phyloP scores from a whole-genome alignment of 2,329 filamentous ascomycete genomes.

The Diaporthe vaccinii region DNA sequence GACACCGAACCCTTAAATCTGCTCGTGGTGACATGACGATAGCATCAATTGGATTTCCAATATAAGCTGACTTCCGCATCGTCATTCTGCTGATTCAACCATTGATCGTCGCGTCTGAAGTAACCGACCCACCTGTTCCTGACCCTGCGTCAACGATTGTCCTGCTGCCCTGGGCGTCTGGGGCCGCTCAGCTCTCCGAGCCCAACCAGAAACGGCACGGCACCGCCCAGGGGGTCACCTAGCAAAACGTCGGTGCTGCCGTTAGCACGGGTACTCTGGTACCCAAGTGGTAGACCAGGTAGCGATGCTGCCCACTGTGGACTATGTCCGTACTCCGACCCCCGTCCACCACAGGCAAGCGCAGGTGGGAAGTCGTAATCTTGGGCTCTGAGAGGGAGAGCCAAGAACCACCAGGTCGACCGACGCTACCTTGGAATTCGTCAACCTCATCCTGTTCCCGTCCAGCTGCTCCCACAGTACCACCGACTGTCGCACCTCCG shows the following conservation, averaged over 20 bases:
- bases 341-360: slow-evolving; percentile 1
- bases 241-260: slow-evolving; percentile 33
- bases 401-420: not conserved
- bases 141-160: slow-evolving; percentile 22
- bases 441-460: slow-evolving; percentile 4
- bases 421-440: slow-evolving; percentile 16
- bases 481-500: slow-evolving; percentile 29
- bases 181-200: slow-evolving; percentile 8
- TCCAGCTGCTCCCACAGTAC: not conserved
- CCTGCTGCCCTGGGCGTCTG: slow-evolving; percentile 3
- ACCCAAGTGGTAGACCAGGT: not conserved
- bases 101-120: slow-evolving; percentile 3
- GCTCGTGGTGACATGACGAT: not conserved
- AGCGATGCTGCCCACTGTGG: not conserved
- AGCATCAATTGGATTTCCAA: not conserved
- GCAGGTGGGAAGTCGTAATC: not conserved
- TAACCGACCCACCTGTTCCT: slow-evolving; percentile 24
- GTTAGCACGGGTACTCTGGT: slow-evolving; percentile 17
- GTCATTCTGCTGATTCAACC: not conserved
- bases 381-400: not conserved
- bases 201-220: slow-evolving; percentile 25
- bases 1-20: not conserved
- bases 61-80: not conserved
- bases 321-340: not conserved
- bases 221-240: slow-evolving; percentile 19